phyloP scores from a whole-genome alignment of 345 rosid species.

The Citrus trifoliata region DNA sequence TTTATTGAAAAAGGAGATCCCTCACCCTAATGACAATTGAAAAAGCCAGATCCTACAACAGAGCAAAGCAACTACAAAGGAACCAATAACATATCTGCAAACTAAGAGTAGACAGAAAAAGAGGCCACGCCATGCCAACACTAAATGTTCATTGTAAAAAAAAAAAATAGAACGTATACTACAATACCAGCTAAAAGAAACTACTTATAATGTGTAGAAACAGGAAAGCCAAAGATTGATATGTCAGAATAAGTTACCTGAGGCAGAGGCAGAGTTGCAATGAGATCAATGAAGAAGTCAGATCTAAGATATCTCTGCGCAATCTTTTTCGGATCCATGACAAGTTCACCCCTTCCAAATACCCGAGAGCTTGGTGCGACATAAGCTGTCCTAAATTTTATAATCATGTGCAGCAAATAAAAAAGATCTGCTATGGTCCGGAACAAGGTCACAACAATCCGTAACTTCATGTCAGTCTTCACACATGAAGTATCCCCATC shows the following conservation, averaged over 20 bases:
- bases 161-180: background rate
- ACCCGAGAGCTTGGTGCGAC: conserved; percentile 81
- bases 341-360: conserved; percentile 95
- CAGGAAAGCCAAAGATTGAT: background rate
- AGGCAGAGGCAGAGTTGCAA: conserved; percentile 89
- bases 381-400: conserved; percentile 89
- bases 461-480: conserved; percentile 53
- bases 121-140: background rate
- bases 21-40: background rate
- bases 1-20: background rate
- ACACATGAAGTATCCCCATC: conserved; percentile 41
- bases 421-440: conserved; percentile 82
- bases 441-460: conserved; percentile 65
- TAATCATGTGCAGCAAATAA: conserved; percentile 72
- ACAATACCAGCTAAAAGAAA: background rate
- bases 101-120: background rate
- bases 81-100: background rate
- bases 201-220: background rate
- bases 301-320: conserved; percentile 70
- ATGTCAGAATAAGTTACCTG: conserved; percentile 47
- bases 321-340: conserved; percentile 80
- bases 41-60: background rate
- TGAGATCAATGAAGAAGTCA: conserved; percentile 78
- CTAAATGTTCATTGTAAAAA: background rate
- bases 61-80: background rate